Evolutionary conservation across 2,329 filamentous ascomycete genomes (phyloP).

Genomic region (Hypoxylon sp.): DNA sequence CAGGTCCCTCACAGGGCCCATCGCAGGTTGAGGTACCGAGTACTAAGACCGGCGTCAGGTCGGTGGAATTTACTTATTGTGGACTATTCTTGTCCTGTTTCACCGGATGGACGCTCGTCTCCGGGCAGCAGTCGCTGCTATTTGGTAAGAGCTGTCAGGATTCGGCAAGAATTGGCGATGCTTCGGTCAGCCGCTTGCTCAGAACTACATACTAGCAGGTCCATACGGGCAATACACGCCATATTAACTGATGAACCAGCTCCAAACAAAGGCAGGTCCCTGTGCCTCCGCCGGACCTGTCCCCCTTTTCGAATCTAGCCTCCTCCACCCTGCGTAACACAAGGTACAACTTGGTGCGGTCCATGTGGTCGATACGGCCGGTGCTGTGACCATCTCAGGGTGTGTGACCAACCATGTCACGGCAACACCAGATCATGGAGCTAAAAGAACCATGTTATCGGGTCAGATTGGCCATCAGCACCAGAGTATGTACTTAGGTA

Average conservation of each 20-base stretch:
- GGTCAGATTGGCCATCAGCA: neutral
- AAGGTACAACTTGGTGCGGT: too few relatives aligned
- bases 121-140: neutral
- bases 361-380: neutral
- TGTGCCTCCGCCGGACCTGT: neutral
- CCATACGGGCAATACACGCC: too few relatives aligned
- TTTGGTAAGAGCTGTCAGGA: neutral
- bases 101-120: neutral
- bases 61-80: neutral
- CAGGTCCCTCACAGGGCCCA: too few relatives aligned
- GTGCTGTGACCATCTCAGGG: neutral
- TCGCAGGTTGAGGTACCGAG: too few relatives aligned
- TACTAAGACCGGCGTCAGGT: neutral
- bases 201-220: too few relatives aligned
- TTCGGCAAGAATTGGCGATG: neutral
- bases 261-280: neutral
- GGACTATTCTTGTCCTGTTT: neutral
- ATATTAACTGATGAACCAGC: neutral
- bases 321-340: neutral
- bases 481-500: too few relatives aligned
- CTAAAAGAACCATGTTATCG: neutral
- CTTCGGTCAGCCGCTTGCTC: neutral
- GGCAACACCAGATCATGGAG: neutral
- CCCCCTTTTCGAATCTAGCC: neutral
- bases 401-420: neutral